Conservation (phyloP, 805 yeast species). For the Metschnikowia chrysomelidarum region DNA sequence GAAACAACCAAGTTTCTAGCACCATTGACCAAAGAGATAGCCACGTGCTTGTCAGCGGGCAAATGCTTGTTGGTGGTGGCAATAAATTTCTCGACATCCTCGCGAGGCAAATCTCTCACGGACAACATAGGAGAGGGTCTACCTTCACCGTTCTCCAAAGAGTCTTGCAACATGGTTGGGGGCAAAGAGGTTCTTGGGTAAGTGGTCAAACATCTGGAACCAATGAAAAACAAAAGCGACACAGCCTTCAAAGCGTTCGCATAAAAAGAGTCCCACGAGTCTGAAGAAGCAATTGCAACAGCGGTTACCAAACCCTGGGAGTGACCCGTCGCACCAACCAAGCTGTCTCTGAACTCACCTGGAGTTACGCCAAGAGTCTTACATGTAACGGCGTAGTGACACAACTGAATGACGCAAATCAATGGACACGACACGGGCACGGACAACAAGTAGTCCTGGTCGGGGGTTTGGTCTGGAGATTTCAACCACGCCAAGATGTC, state of each 20-base stretch:
- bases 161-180: conserved; percentile 89
- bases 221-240: conserved; percentile 85
- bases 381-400: conserved; percentile 88
- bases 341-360: conserved; percentile 71
- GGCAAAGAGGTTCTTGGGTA: conserved; percentile 94
- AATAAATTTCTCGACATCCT: conserved; percentile 76
- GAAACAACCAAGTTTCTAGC: conserved; percentile 93
- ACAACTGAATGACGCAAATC: conserved; percentile 91
- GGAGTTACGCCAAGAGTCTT: conserved; percentile 83
- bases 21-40: conserved; percentile 89
- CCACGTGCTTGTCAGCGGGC: conserved; percentile 88
- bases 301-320: conserved; percentile 94
- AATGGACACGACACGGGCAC: conserved; percentile 97
- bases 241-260: conserved; percentile 73
- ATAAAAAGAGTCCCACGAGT: conserved; percentile 82
- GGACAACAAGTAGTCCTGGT: conserved; percentile 78
- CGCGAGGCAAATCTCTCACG: conserved; percentile 78
- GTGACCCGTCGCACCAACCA: conserved; percentile 83
- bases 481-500: conserved; percentile 86
- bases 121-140: conserved; percentile 97
- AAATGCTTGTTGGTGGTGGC: conserved; percentile 89
- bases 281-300: conserved; percentile 77
- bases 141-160: conserved; percentile 93
- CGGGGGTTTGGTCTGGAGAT: conserved; percentile 83
- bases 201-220: conserved; percentile 84